Evolutionary conservation across 768 basidiomycete species (phyloP), one percentile per base, ranked within the genome.

Genomic region (Rhodotorula paludigena): DNA sequence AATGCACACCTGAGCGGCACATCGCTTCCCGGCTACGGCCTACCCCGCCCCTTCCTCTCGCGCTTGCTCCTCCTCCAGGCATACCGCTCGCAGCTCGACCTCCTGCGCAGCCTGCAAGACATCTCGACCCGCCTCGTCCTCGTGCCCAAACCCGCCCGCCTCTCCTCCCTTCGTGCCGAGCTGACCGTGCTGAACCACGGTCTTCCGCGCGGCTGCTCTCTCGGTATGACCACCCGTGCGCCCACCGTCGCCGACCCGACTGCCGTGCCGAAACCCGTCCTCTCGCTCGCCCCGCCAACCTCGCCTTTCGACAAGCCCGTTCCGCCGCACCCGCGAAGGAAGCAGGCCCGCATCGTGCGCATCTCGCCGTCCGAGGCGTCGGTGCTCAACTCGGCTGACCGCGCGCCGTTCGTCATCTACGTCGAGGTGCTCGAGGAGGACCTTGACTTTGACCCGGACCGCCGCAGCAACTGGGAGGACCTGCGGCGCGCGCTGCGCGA

Each of bases 301-400:
- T 42, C 51, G 11, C 44, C 57, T 6, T 62, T 57, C 47, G 23
- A 45, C 20, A 41, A 39, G 11, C 60, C 52, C 28, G 20, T 42
- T 10, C 64, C 81, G 82, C 33, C 78, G 77, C 64, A 73, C 78
- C 30, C 77, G 79, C 21, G 75, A 75, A 38, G 77, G 78, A 63
- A 71, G 45, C 78, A 81, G 47, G 81, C 97, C 77, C 87, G 91
- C 49, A 90, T 99, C 58, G 92, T 98, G 57, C 87, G 96, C 71
- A 94, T 99, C 75, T 93, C 94, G 18, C 94, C 96, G 5, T 91
- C 93, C 21, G 96, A 99, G 81, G 89, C 90, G 63, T 96, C 98
- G 52, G 96, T 98, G 16, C 83, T 99, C 35, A 99, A 99, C 77
- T 98, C 94, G 28, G 96, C 96, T 6, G 93, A 99, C 78, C 85